Percentiles rank a stretch among this genome's conserved stretches.
Conservation (phyloP, 306 rosid genomes). For the Oemleria cerasiformis region DNA sequence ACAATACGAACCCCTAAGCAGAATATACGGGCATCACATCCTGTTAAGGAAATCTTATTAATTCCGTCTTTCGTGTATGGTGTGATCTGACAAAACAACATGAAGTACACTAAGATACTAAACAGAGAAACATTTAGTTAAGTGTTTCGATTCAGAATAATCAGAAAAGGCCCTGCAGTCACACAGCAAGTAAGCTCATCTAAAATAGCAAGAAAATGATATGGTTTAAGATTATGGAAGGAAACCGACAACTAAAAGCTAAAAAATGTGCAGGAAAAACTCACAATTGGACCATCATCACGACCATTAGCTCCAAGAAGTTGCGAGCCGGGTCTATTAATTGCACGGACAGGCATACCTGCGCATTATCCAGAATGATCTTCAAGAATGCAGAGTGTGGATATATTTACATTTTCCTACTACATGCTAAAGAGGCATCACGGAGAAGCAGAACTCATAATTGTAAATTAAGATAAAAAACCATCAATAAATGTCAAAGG, state of each 20-base stretch:
- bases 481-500: not conserved
- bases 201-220: conserved; percentile 3
- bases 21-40: conserved; percentile 82
- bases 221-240: not conserved
- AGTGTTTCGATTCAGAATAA: conserved; percentile 6
- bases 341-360: conserved; percentile 89
- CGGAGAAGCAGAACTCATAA: not conserved
- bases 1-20: conserved; percentile 96
- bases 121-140: not conserved
- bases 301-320: conserved; percentile 97
- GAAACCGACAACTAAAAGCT: conserved; percentile 9
- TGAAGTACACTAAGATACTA: conserved; percentile 21
- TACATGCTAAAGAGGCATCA: not conserved
- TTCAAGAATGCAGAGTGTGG: not conserved
- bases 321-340: conserved; percentile 89
- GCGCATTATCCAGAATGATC: conserved; percentile 15
- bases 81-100: conserved; percentile 69
- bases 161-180: conserved; percentile 4
- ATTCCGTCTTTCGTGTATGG: conserved; percentile 74
- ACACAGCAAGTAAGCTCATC: conserved; percentile 16
- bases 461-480: not conserved
- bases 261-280: conserved; percentile 25
- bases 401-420: not conserved
- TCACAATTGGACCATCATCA: conserved; percentile 96
- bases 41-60: conserved; percentile 83